Base-by-base conservation (phyloP, 1,139 yeast species). In the Pichia sp. region DNA sequence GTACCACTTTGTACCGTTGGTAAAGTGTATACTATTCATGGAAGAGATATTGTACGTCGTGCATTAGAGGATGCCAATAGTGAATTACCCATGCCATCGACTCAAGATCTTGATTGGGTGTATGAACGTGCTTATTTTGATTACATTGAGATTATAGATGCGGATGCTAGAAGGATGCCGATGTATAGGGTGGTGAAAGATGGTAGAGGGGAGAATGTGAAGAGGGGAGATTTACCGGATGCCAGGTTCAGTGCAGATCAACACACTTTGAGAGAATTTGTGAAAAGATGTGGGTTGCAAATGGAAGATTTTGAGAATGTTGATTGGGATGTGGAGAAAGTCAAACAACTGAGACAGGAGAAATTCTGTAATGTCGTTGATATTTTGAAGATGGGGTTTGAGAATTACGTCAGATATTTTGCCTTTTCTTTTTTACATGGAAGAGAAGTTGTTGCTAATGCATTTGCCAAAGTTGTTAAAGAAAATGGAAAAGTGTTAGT, bases 371-470 rank as follows among this genome's bases (percentile, higher is more conserved):
- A 70, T 47, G 93, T 96, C 11, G 75, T 87, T 34, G 71, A 72
- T 35, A 67, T 87, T 39, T 83, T 91, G 81, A 96, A 96, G 19
- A 58, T 62, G 29, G 82, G 81, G 0, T 88, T 91, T 57, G 65
- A 71, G 38, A 72, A 74, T 44, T 66, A 78, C 44, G 76, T 88
- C 32, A 69, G 70, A 34, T 77, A 77, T 34, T 77, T 78, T 50
- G 96, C 94, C 21, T 68, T 76, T 42, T 73, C 93, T 11, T 91
- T 96, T 94, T 67, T 85, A 46, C 96, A 95, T 30, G 96, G 96
- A 20, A 81, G 82, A 56, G 62, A 70, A 31, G 24, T 30, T n/a
- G 24, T 30, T 2, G 7, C 3, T 3, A 23, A 30, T 10, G 20
- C 27, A 9, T 22, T 12, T 20, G 13, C 9, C 3, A 22, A 22